Evolutionary conservation across 2,329 filamentous ascomycete species (phyloP).

Genomic region (Pseudofabraea citricarpa): DNA sequence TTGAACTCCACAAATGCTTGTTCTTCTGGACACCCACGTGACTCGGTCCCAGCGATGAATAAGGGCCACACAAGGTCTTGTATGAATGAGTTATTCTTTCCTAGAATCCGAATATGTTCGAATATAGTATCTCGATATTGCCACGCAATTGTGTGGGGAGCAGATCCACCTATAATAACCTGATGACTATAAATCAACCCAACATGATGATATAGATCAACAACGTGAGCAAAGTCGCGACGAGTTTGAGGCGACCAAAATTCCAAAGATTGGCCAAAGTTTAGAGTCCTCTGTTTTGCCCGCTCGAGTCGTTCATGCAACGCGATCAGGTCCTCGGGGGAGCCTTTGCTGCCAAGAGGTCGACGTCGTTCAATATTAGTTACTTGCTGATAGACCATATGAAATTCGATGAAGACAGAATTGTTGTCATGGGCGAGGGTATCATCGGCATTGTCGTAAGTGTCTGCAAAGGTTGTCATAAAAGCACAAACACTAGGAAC

Average conservation of each 20-base stretch:
- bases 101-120: not conserved
- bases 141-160: not conserved
- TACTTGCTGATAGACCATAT: conserved; percentile 1
- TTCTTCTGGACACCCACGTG: not conserved
- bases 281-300: not conserved
- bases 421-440: conserved; percentile 1
- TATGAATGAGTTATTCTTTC: not conserved
- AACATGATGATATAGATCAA: conserved; percentile 4
- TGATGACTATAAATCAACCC: conserved; percentile 3
- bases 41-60: conserved; percentile 5
- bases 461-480: conserved; percentile 4
- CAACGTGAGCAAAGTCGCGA: conserved; percentile 3
- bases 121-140: conserved; percentile 1
- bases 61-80: conserved; percentile 6
- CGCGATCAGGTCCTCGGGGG: not conserved
- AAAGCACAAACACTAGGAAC: conserved; percentile 3
- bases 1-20: conserved; percentile 3
- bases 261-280: not conserved
- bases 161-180: not conserved
- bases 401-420: conserved; percentile 3
- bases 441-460: not conserved
- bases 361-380: conserved; percentile 3
- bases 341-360: not conserved
- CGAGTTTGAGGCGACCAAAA: not conserved
- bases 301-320: conserved; percentile 1